These are phyloP conservation scores for Hypoxylon sp. DNA, from an alignment of 2,329 filamentous ascomycete genomes.

Conservation along the genomic window DNA sequence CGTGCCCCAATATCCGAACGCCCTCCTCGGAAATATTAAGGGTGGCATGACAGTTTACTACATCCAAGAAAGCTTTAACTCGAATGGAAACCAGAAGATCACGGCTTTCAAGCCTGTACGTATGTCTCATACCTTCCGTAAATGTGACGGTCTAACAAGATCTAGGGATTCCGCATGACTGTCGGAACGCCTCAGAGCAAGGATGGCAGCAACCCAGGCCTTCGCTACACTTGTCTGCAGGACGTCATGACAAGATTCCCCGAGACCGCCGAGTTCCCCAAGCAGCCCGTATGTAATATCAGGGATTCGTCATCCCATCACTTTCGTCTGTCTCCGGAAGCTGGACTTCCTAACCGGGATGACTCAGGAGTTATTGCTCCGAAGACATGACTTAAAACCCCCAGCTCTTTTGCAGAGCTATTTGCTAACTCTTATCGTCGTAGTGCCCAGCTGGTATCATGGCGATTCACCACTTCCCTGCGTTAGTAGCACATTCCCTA, in stretches of 20 bases:
- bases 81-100: slow-evolving; percentile 56
- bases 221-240: slow-evolving; percentile 52
- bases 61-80: slow-evolving; percentile 56
- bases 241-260: slow-evolving; percentile 53
- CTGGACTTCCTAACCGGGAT: background rate
- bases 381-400: background rate
- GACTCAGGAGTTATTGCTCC: background rate
- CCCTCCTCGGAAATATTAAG: slow-evolving; percentile 52
- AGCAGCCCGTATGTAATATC: slow-evolving; percentile 37
- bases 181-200: slow-evolving; percentile 51
- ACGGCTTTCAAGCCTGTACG: slow-evolving; percentile 54
- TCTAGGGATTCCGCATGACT: slow-evolving; percentile 58
- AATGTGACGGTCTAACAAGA: slow-evolving; percentile 12
- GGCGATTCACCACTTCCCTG: slow-evolving; percentile 57
- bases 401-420: background rate
- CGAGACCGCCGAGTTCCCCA: slow-evolving; percentile 55
- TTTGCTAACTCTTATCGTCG: background rate
- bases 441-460: slow-evolving; percentile 55
- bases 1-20: slow-evolving; percentile 49
- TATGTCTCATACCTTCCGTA: background rate
- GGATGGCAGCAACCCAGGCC: slow-evolving; percentile 47
- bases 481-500: slow-evolving; percentile 38
- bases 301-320: background rate
- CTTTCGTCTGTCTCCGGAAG: background rate
- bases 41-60: slow-evolving; percentile 60